phyloP scores from a whole-genome alignment of 805 yeast genomes.

The Danielia oregonensis region DNA sequence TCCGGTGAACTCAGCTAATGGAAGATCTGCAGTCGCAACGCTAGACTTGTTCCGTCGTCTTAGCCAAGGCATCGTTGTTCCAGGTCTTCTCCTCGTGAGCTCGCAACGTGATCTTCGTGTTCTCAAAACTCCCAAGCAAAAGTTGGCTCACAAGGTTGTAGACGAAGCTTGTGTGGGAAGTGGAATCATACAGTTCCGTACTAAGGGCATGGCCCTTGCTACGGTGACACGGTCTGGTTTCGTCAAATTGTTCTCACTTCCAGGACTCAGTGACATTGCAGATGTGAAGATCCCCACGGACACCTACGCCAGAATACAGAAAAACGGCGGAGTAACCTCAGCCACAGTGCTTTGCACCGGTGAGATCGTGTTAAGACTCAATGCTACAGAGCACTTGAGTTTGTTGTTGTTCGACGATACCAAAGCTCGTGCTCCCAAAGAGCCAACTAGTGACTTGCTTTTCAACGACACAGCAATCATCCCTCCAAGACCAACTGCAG shows the following conservation, averaged over 20 bases:
- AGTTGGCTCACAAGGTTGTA: constrained; percentile 60
- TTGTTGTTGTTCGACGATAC: constrained; percentile 21
- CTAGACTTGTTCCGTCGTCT: constrained; percentile 54
- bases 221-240: constrained; percentile 44
- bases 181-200: constrained; percentile 49
- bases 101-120: constrained; percentile 62
- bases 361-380: constrained; percentile 54
- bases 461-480: constrained; percentile 65
- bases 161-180: constrained; percentile 42
- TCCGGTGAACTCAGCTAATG: constrained; percentile 56
- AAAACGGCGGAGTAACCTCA: constrained; percentile 16
- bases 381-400: constrained; percentile 41
- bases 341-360: constrained; percentile 46
- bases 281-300: constrained; percentile 38
- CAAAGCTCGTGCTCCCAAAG: constrained; percentile 17
- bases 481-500: constrained; percentile 77
- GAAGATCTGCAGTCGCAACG: constrained; percentile 63
- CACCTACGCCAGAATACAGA: constrained; percentile 19
- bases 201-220: constrained; percentile 46
- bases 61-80: constrained; percentile 56
- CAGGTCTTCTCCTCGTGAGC: constrained; percentile 57
- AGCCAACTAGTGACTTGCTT: constrained; percentile 47
- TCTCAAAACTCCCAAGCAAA: constrained; percentile 55
- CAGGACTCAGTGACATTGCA: constrained; percentile 59
- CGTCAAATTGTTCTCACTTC: constrained; percentile 49